A percentile compares a stretch with the other conserved stretches of the same genome.
phyloP scores from a whole-genome alignment of 2,329 filamentous ascomycete species.

The Zasmidium citrigriseum region DNA sequence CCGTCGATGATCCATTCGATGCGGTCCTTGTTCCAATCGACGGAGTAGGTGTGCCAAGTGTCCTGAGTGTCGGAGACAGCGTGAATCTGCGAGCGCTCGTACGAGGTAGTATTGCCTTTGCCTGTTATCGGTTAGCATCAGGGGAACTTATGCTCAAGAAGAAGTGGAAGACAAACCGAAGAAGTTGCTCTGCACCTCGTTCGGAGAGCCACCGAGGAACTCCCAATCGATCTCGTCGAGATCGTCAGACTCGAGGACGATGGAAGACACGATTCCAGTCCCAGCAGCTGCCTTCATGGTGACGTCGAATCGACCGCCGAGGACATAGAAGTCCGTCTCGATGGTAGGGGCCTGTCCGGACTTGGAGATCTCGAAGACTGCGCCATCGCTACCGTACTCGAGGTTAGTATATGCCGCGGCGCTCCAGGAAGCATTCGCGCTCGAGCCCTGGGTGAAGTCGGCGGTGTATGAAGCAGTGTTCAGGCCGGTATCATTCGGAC shows the following conservation, averaged over 20 bases:
- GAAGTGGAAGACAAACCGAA: constrained; percentile 48
- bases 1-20: constrained; percentile 73
- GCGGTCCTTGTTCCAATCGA: constrained; percentile 67
- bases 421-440: constrained; percentile 61
- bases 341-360: constrained; percentile 70
- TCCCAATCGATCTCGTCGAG: constrained; percentile 89
- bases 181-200: constrained; percentile 70
- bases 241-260: constrained; percentile 80
- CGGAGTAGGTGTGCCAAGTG: constrained; percentile 70
- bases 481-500: constrained; percentile 71
- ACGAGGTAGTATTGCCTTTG: constrained; percentile 68
- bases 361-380: constrained; percentile 69
- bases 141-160: no score
- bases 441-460: constrained; percentile 57
- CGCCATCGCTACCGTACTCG: constrained; percentile 62
- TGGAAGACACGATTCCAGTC: constrained; percentile 72
- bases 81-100: constrained; percentile 67
- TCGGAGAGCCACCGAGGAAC: constrained; percentile 63
- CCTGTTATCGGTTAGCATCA: not conserved
- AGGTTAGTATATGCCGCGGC: constrained; percentile 66
- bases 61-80: constrained; percentile 58
- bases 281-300: constrained; percentile 74
- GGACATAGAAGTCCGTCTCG: constrained; percentile 71
- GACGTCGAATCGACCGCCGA: constrained; percentile 78
- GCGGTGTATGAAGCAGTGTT: constrained; percentile 55